Evolutionary conservation across 768 basidiomycete species (phyloP).

Genomic region (Mycena sanguinolenta): DNA sequence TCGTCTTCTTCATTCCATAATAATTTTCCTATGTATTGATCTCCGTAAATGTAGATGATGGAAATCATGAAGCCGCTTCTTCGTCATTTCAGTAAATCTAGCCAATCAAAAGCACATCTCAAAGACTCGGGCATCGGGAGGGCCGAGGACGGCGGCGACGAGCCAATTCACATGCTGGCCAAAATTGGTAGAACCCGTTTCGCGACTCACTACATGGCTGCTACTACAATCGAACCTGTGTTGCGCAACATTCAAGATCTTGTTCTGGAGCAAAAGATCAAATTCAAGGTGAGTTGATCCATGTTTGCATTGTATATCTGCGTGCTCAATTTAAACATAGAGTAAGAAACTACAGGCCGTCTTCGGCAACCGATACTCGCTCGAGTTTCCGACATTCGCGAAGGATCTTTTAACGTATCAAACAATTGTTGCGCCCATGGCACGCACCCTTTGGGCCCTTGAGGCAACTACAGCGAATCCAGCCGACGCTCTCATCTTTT

Average conservation of each 20-base stretch:
- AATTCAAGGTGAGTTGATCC: slow-evolving; percentile 10
- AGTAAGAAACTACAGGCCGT: slow-evolving; percentile 9
- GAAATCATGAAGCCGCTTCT: slow-evolving; percentile 19
- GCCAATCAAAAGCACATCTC: slow-evolving; percentile 17
- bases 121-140: slow-evolving; percentile 4
- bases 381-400: slow-evolving; percentile 1
- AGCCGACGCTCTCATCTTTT: slow-evolving; percentile 47
- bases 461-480: slow-evolving; percentile 46
- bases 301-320: not conserved
- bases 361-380: not conserved
- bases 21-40: not conserved
- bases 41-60: slow-evolving; percentile 19
- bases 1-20: not conserved
- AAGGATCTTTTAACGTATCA: slow-evolving; percentile 21
- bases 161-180: slow-evolving; percentile 11
- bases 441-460: slow-evolving; percentile 35
- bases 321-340: not conserved
- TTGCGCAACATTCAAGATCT: slow-evolving; percentile 15
- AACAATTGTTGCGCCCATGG: slow-evolving; percentile 13
- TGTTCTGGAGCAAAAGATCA: slow-evolving; percentile 5
- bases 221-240: slow-evolving; percentile 9
- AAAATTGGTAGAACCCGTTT: slow-evolving; percentile 23
- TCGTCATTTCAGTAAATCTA: slow-evolving; percentile 25
- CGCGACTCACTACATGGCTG: slow-evolving; percentile 24
- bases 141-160: slow-evolving; percentile 9